Evolutionary conservation across 345 rosid species (phyloP), one percentile per base, ranked within the genome.

Genomic region (Gossypium anomalum): DNA sequence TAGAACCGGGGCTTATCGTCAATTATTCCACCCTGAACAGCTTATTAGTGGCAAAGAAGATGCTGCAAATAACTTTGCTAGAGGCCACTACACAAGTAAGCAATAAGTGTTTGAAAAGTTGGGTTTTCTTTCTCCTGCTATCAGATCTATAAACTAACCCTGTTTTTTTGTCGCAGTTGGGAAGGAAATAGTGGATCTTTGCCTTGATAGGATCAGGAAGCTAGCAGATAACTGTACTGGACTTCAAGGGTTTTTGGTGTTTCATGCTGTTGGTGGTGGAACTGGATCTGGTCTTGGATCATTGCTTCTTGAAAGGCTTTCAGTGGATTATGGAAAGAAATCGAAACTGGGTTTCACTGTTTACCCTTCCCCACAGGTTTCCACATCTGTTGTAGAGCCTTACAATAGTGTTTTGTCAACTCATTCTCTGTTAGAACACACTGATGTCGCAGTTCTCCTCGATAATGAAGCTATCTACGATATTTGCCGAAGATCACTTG

Each of bases 231-330:
- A 47, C 15, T 47, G 51, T 47, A 47, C 57, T 53, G 57, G 57
- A 11, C 57, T 53, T 17, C 20, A 53, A 7, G 57, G 57, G 20
- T 19, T 56, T 56, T 56, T 56, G 60, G 60, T 56, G 10, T 56
- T 56, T 4, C 60, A 56, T 56, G 60, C 25, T 56, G 60, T 56
- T 56, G 59, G 60, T 20, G 61, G 61, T 10, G 29, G 61, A 57
- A 57, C 29, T 20, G 61, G 61, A 57, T 19, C 61, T 9, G 67
- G 6, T 7, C 67, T 62, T 34, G 20, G 67, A 4, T 62, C 67
- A 7, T n/a, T 62, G 22, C 67, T 62, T 29, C 67, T 62, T 62
- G 67, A 62, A 29, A 62, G 45, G 45, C 67, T 62, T 34, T 62
- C 67, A 4, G 67, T 62, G 5, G 67, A 29, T 19, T 62, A 62